Conservation (phyloP, 306 rosid genomes). For the Prinsepia uniflora region DNA sequence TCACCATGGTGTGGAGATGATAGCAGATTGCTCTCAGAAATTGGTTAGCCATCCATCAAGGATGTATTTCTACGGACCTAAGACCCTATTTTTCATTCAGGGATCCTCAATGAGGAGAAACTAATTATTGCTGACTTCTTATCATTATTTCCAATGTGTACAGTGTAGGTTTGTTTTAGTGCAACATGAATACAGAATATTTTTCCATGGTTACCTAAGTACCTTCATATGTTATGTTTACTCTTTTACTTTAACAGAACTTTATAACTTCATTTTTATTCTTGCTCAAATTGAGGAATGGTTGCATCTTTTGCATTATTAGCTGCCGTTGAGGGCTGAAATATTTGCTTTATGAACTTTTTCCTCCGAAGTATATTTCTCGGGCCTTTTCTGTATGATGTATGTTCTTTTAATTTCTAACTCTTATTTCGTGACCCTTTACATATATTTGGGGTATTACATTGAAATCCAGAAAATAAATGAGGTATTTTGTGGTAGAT, state of each 20-base stretch:
- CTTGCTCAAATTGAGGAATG: conserved; percentile 25
- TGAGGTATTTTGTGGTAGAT: conserved; percentile 7
- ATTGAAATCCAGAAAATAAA: conserved; percentile 4
- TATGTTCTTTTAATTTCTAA: neutral
- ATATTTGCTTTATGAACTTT: neutral
- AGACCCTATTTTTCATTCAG: conserved; percentile 50
- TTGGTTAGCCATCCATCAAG: conserved; percentile 42
- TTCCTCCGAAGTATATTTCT: neutral
- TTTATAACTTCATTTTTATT: conserved; percentile 26
- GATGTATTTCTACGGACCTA: conserved; percentile 37
- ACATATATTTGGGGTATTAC: neutral
- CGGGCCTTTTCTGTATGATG: neutral
- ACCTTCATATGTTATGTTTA: conserved; percentile 21
- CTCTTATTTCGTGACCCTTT: too few species aligned
- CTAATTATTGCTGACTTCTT: conserved; percentile 41
- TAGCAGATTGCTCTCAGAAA: conserved; percentile 33
- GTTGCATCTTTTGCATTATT: conserved; percentile 10
- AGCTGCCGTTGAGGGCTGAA: neutral
- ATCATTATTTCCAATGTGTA: conserved; percentile 45
- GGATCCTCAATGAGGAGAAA: conserved; percentile 46
- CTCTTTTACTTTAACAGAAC: conserved; percentile 32
- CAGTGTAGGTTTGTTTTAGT: conserved; percentile 77
- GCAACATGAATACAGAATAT: conserved; percentile 55
- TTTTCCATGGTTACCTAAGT: conserved; percentile 37
- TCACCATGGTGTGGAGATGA: conserved; percentile 34